Base-by-base conservation (phyloP, 345 rosid genomes). In the Carallia pectinifolia region DNA sequence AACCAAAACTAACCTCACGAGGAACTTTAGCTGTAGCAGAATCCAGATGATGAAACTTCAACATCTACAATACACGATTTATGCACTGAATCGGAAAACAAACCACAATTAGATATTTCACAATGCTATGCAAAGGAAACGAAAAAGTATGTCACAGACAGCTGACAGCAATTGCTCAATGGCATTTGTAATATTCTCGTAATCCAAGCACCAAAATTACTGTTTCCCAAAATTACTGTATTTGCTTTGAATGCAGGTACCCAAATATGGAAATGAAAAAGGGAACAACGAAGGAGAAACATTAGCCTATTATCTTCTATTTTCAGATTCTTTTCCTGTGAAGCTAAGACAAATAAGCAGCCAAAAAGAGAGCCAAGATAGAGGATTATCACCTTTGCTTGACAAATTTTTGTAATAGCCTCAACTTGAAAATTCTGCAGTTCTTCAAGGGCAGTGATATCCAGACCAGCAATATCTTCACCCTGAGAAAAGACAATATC, bases 361-460 rank as follows among this genome's bases (percentile, higher is more conserved):
- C 17, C 27, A 12, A 16, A 27, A 4, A 38, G 36, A 56, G 58
- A 58, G 71, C 44, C 40, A 39, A 53, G 36, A 33, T 55, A 1
- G 37, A 67, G 55, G 8, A 63, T 34, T 6, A 40, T 71, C 47
- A 88, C 87, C 88, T 84, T 85, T n/a, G 85, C 81, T 58, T 75
- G 83, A 78, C 84, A 82, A 63, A 82, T 84, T 73, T 80, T 84
- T 7, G 90, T 81, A 72, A 84, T 75, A 34, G 80, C 88, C 64
- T 84, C 87, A 56, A 85, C 84, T 65, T 82, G 92, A 81, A 82
- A 77, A 76, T 81, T 80, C 73, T 84, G 85, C 68, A 84, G 81
- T 69, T 85, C 86, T 70, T 85, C 91, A 13, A 87, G 91, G 34
- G 81, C 62, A 7, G 47, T 65, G 6, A 73, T 79, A 65, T 81